Base-by-base conservation (phyloP, 2,329 filamentous ascomycete genomes). In the Fusarium sterilihyphosum region DNA sequence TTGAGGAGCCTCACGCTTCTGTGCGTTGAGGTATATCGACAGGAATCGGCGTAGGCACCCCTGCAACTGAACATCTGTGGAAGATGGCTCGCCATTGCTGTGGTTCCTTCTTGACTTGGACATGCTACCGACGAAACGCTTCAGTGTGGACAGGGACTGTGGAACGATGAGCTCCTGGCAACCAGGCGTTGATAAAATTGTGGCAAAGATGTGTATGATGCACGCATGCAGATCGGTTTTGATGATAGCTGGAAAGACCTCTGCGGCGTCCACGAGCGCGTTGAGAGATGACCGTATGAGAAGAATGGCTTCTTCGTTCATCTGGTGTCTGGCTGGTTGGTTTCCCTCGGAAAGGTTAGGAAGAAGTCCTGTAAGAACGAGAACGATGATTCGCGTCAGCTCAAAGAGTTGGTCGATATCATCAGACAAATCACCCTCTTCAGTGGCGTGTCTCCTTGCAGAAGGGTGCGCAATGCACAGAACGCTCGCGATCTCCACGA, bases 341-440 rank as follows among this genome's bases (percentile, higher is more conserved):
- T 88, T 91, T 56, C 87, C 85, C 70, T 94, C 92, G 9, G 90
- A 90, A 9, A 97, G 86, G 70, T 96, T 97, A 9, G 97, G 96
- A 29, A 99, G 86, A 44, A 98, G 86, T 2, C 95, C 94, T 1
- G 95, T 93, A 35, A 99, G 87, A 4, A 98, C 96, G 14, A 99
- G 87, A 22, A 98, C 96, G 73, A 98, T 98, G 80, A 98, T 98
- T 73, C 96, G 91, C 0, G 96, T 99, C 53, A 99, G 87, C 83
- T 99, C 96, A 78, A 99, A 99, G 1, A 99, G 88, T 83, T 99
- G 96, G 80, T 99, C 96, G 72, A 99, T 98, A 80, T 99, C 96
- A 79, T 99, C 96, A 0, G 94, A 97, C 17, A 99, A 86, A 81
- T 96, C 93, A 22, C 92, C 92, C 60, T 95, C 93, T 44, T 92